These are phyloP conservation scores for Tetracentron sinense DNA, from an alignment of 164 flowering plant genomes.

Conservation along the genomic window DNA sequence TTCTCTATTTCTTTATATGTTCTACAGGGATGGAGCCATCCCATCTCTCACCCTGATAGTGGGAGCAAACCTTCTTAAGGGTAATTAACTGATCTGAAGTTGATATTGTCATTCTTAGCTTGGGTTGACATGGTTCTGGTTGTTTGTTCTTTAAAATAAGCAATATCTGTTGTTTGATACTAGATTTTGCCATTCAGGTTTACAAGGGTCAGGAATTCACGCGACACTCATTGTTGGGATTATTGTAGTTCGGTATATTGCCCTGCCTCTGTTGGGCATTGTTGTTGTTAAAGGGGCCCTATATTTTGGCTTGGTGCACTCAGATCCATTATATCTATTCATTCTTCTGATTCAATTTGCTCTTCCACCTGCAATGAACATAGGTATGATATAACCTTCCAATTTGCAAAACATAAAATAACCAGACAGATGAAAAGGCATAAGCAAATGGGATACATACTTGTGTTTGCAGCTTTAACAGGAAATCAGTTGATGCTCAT, in stretches of 20 bases:
- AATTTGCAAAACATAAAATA: too few species aligned
- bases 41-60: conserved; percentile 59
- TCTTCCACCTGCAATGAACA: conserved; percentile 79
- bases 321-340: conserved; percentile 58
- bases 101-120: background rate
- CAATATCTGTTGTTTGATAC: background rate
- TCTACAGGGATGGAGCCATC: conserved; percentile 65
- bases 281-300: conserved; percentile 46
- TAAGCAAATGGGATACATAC: too few species aligned
- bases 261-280: conserved; percentile 55
- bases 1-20: conserved; percentile 3
- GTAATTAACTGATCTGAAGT: conserved; percentile 22
- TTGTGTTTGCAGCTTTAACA: too few species aligned
- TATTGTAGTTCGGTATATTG: conserved; percentile 44
- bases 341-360: conserved; percentile 65
- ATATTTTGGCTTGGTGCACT: conserved; percentile 36
- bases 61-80: conserved; percentile 70
- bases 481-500: conserved; percentile 30
- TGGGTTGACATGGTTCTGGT: background rate
- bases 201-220: conserved; percentile 34
- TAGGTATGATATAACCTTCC: too few species aligned
- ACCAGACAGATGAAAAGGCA: too few species aligned
- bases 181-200: conserved; percentile 42
- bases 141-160: background rate
- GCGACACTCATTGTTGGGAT: conserved; percentile 41